Evolutionary conservation across 1,284 basidiomycete genomes (phyloP), one percentile per base, ranked within the genome.

Genomic region (Heterobasidion irregulare): DNA sequence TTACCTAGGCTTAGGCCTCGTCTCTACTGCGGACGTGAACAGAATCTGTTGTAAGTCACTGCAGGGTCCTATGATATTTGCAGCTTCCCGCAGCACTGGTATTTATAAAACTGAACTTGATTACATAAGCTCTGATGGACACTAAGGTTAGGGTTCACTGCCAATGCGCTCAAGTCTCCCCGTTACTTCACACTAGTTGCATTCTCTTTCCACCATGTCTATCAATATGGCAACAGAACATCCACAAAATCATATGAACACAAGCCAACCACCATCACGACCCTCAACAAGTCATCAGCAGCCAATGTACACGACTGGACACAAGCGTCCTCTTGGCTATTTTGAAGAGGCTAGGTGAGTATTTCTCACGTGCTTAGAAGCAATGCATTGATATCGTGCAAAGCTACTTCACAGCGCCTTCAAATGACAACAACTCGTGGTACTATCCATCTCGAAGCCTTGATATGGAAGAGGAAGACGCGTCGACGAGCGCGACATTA

Each of bases 401-500:
- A 16, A 38, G 43, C 19, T 44, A 41, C 38, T 35, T 26, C 18
- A 12, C 54, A 38, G 57, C 68, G 34, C 82, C 86, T 47, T 72
- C 86, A 57, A 82, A 80, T 61, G 88, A 91, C 68, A 79, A 78
- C 56, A 86, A 88, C 63, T 74, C 79, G 32, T 90, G 86, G 84
- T 89, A 86, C 65, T 89, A 89, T 61, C 89, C 87, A 2, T 80
- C 83, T 10, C 78, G 82, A 64, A 84, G 81, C 16, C 76, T 82
- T 62, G 75, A 78, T 54, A 79, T 79, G 9, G 64, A 69, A 52
- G 65, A 66, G 19, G 83, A 86, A 57, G 83, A 82, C 19, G 66
- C 78, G 33, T 66, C 70, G 57, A 68, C 71, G 56, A 75, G 71
- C 53, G 71, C 75, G 47, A 75, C 70, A 12, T 71, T 73, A 47